Percentiles rank a stretch among this genome's conserved stretches.
Evolutionary conservation across 2,329 filamentous ascomycete genomes (phyloP).

Genomic region (Anisogramma anomala): DNA sequence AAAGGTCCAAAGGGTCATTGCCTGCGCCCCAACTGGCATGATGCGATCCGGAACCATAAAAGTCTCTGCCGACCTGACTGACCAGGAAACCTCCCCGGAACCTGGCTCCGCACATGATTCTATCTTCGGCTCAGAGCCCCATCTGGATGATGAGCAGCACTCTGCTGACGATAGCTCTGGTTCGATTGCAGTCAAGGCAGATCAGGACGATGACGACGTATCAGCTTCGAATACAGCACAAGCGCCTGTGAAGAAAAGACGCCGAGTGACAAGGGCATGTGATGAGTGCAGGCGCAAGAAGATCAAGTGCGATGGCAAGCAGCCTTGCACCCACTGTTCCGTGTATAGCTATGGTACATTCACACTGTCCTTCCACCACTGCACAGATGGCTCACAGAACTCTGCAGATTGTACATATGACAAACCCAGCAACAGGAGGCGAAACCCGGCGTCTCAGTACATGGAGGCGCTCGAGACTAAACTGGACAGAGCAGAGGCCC

Average conservation of each 20-base stretch:
- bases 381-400: too few relatives aligned
- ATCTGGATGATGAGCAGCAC: conserved; percentile 20
- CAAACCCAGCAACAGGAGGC: conserved; percentile 80
- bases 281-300: conserved; percentile 77
- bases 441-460: conserved; percentile 86
- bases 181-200: conserved; percentile 7
- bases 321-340: conserved; percentile 88
- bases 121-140: conserved; percentile 28
- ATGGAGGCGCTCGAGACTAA: conserved; percentile 79
- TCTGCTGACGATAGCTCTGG: conserved; percentile 8
- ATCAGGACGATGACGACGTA: conserved; percentile 7
- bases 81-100: conserved; percentile 8
- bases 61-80: conserved; percentile 4
- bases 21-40: not conserved
- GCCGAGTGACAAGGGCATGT: conserved; percentile 69
- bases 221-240: conserved; percentile 5
- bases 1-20: too few relatives aligned
- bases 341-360: conserved; percentile 91
- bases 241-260: conserved; percentile 60
- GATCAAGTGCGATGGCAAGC: conserved; percentile 79
- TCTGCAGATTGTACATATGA: conserved; percentile 80
- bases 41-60: not conserved
- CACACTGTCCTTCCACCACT: not conserved
- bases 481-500: conserved; percentile 68
- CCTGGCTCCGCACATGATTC: conserved; percentile 9